Conservation (phyloP, 192 early-diverging fungal genomes). For the Coemansia furcata region DNA sequence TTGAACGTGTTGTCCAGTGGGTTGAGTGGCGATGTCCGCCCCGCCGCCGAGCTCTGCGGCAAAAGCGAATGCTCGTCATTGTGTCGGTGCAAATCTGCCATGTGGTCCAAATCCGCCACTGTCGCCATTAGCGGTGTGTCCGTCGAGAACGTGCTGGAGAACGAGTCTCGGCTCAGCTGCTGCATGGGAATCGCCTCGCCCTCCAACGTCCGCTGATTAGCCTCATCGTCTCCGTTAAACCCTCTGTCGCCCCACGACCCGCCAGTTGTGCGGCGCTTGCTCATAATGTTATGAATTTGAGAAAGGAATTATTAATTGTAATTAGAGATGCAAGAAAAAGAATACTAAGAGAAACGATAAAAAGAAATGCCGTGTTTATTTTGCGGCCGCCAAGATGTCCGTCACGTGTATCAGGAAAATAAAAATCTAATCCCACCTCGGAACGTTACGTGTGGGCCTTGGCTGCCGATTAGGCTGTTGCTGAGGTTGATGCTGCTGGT, state of each 20-base stretch:
- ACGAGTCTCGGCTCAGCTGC: conserved; percentile 24
- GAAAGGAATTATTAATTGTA: background rate
- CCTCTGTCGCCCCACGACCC: conserved; percentile 10
- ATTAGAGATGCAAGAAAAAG: background rate
- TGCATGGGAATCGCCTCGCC: conserved; percentile 43
- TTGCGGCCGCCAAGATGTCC: background rate
- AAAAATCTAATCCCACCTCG: conserved; percentile 32
- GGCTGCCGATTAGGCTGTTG: background rate
- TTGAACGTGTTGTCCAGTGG: conserved; percentile 41
- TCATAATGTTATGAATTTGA: conserved; percentile 14
- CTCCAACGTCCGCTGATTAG: background rate
- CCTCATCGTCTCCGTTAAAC: background rate
- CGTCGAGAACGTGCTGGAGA: conserved; percentile 38
- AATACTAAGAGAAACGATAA: background rate
- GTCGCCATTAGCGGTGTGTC: conserved; percentile 50
- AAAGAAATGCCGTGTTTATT: background rate
- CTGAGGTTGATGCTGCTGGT: background rate
- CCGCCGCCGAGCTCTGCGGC: background rate
- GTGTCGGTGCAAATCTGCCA: background rate
- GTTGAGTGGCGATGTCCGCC: conserved; percentile 43
- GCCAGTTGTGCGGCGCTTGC: conserved; percentile 26
- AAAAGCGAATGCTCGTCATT: background rate
- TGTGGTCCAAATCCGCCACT: conserved; percentile 25
- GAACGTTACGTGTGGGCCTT: conserved; percentile 20
- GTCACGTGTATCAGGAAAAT: conserved; percentile 1